A percentile compares a stretch with the other conserved stretches of the same genome.
phyloP scores from a whole-genome alignment of 176 grass and related monocot species.

The Tillandsia fasciculata region DNA sequence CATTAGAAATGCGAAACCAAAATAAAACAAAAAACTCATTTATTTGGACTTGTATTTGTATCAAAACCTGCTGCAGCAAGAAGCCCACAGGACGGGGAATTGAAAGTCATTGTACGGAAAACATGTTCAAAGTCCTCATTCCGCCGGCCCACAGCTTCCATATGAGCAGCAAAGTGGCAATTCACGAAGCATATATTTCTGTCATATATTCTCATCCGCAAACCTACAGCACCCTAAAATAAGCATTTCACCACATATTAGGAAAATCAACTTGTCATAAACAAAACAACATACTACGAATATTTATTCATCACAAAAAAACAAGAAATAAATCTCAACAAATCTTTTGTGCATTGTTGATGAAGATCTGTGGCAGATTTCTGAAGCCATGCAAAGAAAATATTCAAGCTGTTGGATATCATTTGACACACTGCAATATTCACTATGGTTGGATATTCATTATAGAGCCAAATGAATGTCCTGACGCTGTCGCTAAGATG shows the following conservation, averaged over 20 bases:
- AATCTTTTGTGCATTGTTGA: too few relatives aligned
- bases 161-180: conserved; percentile 93
- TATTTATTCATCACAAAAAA: too few relatives aligned
- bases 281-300: conserved; percentile 13
- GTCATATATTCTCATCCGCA: conserved; percentile 82
- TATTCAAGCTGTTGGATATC: too few relatives aligned
- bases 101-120: conserved; percentile 72
- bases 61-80: conserved; percentile 48
- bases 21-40: too few relatives aligned
- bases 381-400: too few relatives aligned
- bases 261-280: neutral
- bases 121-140: conserved; percentile 96
- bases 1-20: too few relatives aligned
- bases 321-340: too few relatives aligned
- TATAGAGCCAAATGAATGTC: too few relatives aligned
- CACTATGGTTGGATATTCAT: too few relatives aligned
- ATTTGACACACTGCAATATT: too few relatives aligned
- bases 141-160: conserved; percentile 72
- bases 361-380: too few relatives aligned
- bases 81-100: conserved; percentile 22
- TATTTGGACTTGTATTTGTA: neutral
- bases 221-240: conserved; percentile 70
- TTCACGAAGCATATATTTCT: conserved; percentile 81
- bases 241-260: neutral
- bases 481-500: too few relatives aligned